A percentile compares a stretch with the other conserved stretches of the same genome.
Evolutionary conservation across 2,329 filamentous ascomycete genomes (phyloP).

Genomic region (Boeremia lycopersici): DNA sequence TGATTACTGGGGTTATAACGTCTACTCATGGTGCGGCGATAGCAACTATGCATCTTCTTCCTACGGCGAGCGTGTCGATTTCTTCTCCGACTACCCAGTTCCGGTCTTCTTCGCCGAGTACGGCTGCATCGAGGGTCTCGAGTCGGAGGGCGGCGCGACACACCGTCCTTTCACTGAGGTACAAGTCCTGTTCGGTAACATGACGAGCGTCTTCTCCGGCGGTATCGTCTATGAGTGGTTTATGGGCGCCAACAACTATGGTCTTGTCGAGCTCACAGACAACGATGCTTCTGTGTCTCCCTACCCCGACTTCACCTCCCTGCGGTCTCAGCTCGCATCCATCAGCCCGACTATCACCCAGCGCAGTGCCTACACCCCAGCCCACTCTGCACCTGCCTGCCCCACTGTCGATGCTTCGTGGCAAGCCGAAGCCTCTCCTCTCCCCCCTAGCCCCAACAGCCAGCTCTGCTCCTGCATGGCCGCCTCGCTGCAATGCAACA

Average conservation of each 20-base stretch:
- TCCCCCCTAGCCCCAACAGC: slow-evolving; percentile 82
- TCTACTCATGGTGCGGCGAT: slow-evolving; percentile 97
- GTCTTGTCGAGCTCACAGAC: slow-evolving; percentile 70
- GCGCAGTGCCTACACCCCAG: slow-evolving; percentile 70
- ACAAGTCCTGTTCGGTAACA: slow-evolving; percentile 77
- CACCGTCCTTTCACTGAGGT: slow-evolving; percentile 86
- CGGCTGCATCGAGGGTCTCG: slow-evolving; percentile 73
- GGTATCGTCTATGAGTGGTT: slow-evolving; percentile 99
- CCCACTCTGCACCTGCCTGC: slow-evolving; percentile 73
- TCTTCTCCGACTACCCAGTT: slow-evolving; percentile 87
- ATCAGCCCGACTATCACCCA: slow-evolving; percentile 69
- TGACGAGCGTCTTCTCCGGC: slow-evolving; percentile 88
- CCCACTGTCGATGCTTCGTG: slow-evolving; percentile 69
- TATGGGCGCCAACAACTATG: slow-evolving; percentile 88
- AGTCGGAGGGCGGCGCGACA: slow-evolving; percentile 43
- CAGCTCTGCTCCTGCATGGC: slow-evolving; percentile 87
- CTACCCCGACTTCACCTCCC: slow-evolving; percentile 71
- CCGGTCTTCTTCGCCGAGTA: slow-evolving; percentile 99
- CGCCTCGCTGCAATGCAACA: slow-evolving; percentile 71
- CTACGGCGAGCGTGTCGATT: slow-evolving; percentile 79
- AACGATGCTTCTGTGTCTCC: slow-evolving; percentile 66
- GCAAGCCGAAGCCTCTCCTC: slow-evolving; percentile 67
- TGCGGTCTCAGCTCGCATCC: slow-evolving; percentile 71
- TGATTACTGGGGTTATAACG: slow-evolving; percentile 99
- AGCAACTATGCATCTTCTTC: slow-evolving; percentile 77